phyloP scores from a whole-genome alignment of 768 basidiomycete genomes.

The Clavulina sp. region DNA sequence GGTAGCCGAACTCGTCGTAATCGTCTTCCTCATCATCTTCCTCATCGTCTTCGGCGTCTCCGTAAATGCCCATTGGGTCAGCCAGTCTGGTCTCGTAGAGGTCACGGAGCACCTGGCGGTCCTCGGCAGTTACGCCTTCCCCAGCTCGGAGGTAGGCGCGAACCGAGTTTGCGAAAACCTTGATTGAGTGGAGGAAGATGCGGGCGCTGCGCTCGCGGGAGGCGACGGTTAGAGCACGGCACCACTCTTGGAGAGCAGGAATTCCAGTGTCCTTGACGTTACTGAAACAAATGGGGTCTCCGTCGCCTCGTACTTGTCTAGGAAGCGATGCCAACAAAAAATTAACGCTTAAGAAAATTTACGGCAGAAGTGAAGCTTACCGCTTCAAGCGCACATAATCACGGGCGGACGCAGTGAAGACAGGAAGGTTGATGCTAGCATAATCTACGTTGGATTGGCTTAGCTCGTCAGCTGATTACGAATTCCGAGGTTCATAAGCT shows the following conservation, averaged over 20 bases:
- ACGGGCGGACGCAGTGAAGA: slow-evolving; percentile 42
- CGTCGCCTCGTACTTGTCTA: slow-evolving; percentile 46
- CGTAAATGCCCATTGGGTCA: slow-evolving; percentile 22
- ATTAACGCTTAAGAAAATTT: background rate
- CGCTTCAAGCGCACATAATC: slow-evolving; percentile 41
- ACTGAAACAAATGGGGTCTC: slow-evolving; percentile 37
- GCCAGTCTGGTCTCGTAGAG: background rate
- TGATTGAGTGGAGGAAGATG: slow-evolving; percentile 31
- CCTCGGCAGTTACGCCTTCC: slow-evolving; percentile 25
- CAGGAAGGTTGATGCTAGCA: slow-evolving; percentile 39
- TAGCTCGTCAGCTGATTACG: background rate
- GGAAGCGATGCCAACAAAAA: background rate
- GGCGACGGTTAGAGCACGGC: slow-evolving; percentile 33
- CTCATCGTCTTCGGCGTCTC: slow-evolving; percentile 21
- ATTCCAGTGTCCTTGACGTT: slow-evolving; percentile 36
- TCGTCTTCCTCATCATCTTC: slow-evolving; percentile 14
- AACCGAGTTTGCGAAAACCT: slow-evolving; percentile 31
- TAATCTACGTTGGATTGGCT: slow-evolving; percentile 28
- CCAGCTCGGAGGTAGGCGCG: slow-evolving; percentile 33
- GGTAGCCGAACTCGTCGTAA: slow-evolving; percentile 7
- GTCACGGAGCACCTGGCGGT: background rate
- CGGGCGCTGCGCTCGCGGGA: slow-evolving; percentile 31
- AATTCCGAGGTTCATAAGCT: slow-evolving; percentile 6
- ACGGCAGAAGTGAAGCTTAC: slow-evolving; percentile 14
- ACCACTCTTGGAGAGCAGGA: slow-evolving; percentile 40